Evolutionary conservation across 352 stramenopile species (phyloP), one percentile per base, ranked within the genome.

Genomic region (Phytophthora chlamydospora): DNA sequence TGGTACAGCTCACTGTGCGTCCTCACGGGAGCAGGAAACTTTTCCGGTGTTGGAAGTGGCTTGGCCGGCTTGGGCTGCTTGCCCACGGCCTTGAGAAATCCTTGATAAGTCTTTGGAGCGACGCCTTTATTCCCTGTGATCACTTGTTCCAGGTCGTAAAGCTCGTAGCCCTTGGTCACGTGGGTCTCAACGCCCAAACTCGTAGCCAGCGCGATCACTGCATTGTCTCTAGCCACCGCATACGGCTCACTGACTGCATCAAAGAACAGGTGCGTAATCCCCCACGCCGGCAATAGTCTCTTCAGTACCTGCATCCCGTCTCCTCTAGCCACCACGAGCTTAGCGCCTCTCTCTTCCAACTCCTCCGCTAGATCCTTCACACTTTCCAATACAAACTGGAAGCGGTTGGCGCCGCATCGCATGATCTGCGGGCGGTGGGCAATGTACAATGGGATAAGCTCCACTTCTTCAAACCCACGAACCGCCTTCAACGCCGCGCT

Each of bases 341-440:
- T 59, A 44, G 73, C 79, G 8, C 85, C 87, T n/a, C 86, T 69
- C 34, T 67, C 68, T 3, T 70, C 78, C 24, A 97, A 69, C 14
- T 73, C 71, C 12, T 90, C 71, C 7, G 89, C 76, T 42, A 97
- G 80, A 35, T 93, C 85, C 21, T 78, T 73, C n/a, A 98, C 79
- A 66, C 80, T 96, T 68, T 99, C 88, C 16, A 98, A 71, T 31
- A 99, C 68, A 62, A 98, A 98, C 65, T 97, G 91, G 61, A 90
- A 95, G 43, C 85, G 80, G 51, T 88, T 87, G 12, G 84, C 76
- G 43, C 85, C 78, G 49, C 78, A 91, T 59, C 91, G 74, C 70
- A 93, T 88, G 68, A 97, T 93, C 66, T 93, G 81, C 13, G 85
- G 75, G 1, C 83, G 88, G 58, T 98, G 81, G 19, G 95, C 76